A percentile compares a stretch with the other conserved stretches of the same genome.
phyloP scores from a whole-genome alignment of 495 filamentous ascomycete genomes.

The Hypoxylon subgilvum region DNA sequence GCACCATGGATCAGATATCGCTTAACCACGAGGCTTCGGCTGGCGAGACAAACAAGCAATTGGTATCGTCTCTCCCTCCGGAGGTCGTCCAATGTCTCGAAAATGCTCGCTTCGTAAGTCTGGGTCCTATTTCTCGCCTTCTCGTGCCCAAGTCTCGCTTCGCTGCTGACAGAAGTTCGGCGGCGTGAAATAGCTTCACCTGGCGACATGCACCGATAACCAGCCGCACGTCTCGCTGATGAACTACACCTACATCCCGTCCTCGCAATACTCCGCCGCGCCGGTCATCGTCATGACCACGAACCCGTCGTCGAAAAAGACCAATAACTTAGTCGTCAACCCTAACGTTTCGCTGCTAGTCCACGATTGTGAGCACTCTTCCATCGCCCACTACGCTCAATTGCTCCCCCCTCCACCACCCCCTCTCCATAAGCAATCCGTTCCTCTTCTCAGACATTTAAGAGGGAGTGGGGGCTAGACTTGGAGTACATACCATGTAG shows the following conservation, averaged over 20 bases:
- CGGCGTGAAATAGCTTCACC: constrained; percentile 71
- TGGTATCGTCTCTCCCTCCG: constrained; percentile 70
- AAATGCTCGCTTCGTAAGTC: constrained; percentile 88
- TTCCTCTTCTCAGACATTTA: too few relatives aligned
- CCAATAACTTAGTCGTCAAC: constrained; percentile 82
- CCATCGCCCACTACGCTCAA: neutral
- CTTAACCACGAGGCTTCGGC: constrained; percentile 77
- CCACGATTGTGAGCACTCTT: constrained; percentile 73
- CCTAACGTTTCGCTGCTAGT: constrained; percentile 93
- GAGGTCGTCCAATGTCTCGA: constrained; percentile 90
- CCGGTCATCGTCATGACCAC: constrained; percentile 94
- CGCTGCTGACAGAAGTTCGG: constrained; percentile 11
- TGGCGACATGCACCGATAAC: constrained; percentile 84
- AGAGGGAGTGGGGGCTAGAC: too few relatives aligned
- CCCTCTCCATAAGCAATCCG: too few relatives aligned
- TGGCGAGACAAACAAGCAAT: constrained; percentile 70
- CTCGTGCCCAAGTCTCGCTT: neutral
- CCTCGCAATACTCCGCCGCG: constrained; percentile 71
- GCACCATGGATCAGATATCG: constrained; percentile 58
- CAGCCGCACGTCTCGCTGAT: constrained; percentile 94
- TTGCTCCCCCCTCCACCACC: too few relatives aligned
- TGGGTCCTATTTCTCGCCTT: neutral
- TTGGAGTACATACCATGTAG: neutral
- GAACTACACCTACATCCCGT: constrained; percentile 98
- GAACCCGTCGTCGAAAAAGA: constrained; percentile 87